A percentile compares a stretch with the other conserved stretches of the same genome.
phyloP scores from a whole-genome alignment of 2,329 filamentous ascomycete species.

The Ceratocystis ficicola region DNA sequence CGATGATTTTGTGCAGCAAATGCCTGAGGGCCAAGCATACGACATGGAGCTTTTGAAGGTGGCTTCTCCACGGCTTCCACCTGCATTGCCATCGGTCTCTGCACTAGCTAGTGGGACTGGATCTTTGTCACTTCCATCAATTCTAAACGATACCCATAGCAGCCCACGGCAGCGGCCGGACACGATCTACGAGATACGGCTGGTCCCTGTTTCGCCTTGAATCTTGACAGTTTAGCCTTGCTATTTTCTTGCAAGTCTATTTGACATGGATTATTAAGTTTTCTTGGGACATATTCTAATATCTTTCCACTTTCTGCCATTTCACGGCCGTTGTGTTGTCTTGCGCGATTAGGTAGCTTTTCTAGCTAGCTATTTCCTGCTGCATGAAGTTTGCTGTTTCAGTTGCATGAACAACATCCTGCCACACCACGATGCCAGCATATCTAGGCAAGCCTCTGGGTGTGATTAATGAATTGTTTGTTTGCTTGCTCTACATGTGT shows the following conservation, averaged over 20 bases:
- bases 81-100: conserved; percentile 13
- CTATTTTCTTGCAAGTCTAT: not conserved
- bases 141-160: conserved; percentile 6
- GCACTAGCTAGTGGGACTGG: conserved; percentile 4
- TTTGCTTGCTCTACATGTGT: not conserved
- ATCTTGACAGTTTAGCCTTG: not conserved
- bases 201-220: conserved; percentile 7
- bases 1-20: conserved; percentile 72
- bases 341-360: not conserved
- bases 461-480: not conserved
- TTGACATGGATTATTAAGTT: too few species aligned
- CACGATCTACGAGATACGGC: conserved; percentile 19
- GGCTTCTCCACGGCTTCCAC: not conserved
- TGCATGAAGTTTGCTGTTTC: not conserved
- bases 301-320: not conserved
- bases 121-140: conserved; percentile 16
- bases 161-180: not conserved
- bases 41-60: conserved; percentile 30
- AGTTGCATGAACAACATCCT: not conserved
- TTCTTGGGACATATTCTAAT: not conserved
- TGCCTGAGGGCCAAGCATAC: conserved; percentile 67
- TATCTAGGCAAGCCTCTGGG: not conserved
- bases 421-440: not conserved
- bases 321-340: not conserved
- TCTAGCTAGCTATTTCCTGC: not conserved